phyloP scores from a whole-genome alignment of 2,329 filamentous ascomycete species.

The Paracamarosporium sp. region DNA sequence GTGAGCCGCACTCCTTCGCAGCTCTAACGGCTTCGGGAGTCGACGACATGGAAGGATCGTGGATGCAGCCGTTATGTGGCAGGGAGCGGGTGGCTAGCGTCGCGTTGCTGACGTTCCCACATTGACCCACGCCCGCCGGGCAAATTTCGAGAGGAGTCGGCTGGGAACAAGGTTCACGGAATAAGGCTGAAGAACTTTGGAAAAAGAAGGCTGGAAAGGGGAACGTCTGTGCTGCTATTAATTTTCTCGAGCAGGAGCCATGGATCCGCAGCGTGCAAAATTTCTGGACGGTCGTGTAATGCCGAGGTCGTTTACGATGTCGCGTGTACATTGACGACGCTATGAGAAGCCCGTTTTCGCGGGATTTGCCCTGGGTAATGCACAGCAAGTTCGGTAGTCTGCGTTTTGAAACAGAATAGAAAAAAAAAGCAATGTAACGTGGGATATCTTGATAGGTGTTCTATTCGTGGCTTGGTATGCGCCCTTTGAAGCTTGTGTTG shows the following conservation, averaged over 20 bases:
- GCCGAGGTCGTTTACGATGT: not conserved
- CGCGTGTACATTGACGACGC: not conserved
- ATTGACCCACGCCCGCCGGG: not conserved
- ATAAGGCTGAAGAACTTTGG: conserved; percentile 25
- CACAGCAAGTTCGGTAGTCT: not conserved
- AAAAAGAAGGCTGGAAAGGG: conserved; percentile 17
- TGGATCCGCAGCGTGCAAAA: conserved; percentile 6
- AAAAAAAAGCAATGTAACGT: conserved; percentile 4
- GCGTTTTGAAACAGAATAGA: not conserved
- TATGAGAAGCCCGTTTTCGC: not conserved
- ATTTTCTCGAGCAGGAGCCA: conserved; percentile 11
- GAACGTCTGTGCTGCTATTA: conserved; percentile 19
- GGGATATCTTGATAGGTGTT: conserved; percentile 9
- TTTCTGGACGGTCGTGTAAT: not conserved
- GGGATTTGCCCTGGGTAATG: not conserved
- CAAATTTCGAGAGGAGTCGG: conserved; percentile 7
- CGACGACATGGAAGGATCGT: not conserved
- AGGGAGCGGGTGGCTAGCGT: conserved; percentile 2
- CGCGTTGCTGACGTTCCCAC: not conserved
- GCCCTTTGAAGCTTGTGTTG: conserved; percentile 6
- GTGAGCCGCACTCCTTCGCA: not conserved
- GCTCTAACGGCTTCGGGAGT: conserved; percentile 3
- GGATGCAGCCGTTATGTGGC: conserved; percentile 4
- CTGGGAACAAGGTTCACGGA: conserved; percentile 8
- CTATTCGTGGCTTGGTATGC: conserved; percentile 20